Percentiles rank a stretch among this genome's conserved stretches.
Evolutionary conservation across 2,329 filamentous ascomycete genomes (phyloP).

Genomic region (Monosporascus sp.): DNA sequence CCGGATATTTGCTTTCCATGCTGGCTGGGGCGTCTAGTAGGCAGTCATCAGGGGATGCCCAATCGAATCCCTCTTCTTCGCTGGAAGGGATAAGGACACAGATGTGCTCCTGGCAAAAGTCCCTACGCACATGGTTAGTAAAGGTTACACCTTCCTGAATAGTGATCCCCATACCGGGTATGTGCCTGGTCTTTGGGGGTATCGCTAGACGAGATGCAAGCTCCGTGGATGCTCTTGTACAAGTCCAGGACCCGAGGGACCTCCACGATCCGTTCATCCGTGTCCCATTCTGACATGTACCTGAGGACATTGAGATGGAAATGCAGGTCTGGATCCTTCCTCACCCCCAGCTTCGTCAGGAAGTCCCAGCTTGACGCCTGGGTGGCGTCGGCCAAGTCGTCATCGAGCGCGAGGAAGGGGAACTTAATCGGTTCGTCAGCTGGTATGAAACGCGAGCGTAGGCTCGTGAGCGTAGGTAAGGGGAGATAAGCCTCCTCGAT

Average conservation of each 20-base stretch:
- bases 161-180: background rate
- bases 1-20: background rate
- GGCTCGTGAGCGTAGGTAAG: background rate
- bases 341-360: background rate
- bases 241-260: background rate
- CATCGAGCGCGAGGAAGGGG: background rate
- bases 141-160: background rate
- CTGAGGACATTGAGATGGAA: background rate
- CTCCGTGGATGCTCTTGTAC: background rate
- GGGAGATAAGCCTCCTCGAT: constrained; percentile 3
- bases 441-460: constrained; percentile 1
- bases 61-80: background rate
- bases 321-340: background rate
- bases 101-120: background rate
- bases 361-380: background rate
- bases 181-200: background rate
- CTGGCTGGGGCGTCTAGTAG: background rate
- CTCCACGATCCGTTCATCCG: background rate
- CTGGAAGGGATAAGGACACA: background rate
- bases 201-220: background rate
- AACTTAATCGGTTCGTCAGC: background rate
- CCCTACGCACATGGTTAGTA: background rate
- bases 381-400: background rate
- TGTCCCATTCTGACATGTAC: background rate
- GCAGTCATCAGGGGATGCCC: background rate